Evolutionary conservation across 2,329 filamentous ascomycete genomes (phyloP), one percentile per base, ranked within the genome.

Genomic region (Ascochyta pisi): DNA sequence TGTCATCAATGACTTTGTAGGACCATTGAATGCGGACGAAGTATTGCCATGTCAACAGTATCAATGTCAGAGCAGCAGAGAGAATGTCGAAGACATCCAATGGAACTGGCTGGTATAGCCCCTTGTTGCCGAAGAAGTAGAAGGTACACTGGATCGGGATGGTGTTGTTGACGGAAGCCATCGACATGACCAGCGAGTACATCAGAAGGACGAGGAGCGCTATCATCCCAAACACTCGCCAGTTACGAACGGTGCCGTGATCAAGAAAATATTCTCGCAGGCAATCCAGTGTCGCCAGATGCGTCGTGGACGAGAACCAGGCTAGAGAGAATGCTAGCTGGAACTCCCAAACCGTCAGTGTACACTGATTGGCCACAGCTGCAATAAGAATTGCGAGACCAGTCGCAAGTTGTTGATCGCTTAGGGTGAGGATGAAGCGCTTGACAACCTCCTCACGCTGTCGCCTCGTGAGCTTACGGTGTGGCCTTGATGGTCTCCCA

Each of bases 301-400:
- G 66, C 2, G 64, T 68, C 3, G 63, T 67, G 4, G 59, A 60
- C 2, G 66, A 67, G 38, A 67, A 69, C 62, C 65, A 69, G 13
- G 66, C 65, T 8, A 67, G 51, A 10, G 57, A 43, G n/a, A 60
- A 53, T 3, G 54, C 60, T 19, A 67, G 50, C 24, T 54, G 38
- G 35, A 63, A 63, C 5, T 66, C 61, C 27, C 57, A 50, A 2
- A 57, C 50, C 4, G 63, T 56, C 4, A 69, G 39, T 1, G 49
- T 61, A 38, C 65, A 65, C 29, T 58, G 58, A 10, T 65, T 66
- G n/a, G 53, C 40, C 13, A 63, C 41, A 16, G 57, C 58, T 15
- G 56, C 62, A 23, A 66, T 45, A 1, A 67, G 39, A n/a, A 68
- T 61, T 3, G 62, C 66, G 9, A 69, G 43, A 2, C 65, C 64